These are phyloP conservation scores for Tricholoma saponaceum DNA, from an alignment of 768 basidiomycete genomes.

Conservation along the genomic window DNA sequence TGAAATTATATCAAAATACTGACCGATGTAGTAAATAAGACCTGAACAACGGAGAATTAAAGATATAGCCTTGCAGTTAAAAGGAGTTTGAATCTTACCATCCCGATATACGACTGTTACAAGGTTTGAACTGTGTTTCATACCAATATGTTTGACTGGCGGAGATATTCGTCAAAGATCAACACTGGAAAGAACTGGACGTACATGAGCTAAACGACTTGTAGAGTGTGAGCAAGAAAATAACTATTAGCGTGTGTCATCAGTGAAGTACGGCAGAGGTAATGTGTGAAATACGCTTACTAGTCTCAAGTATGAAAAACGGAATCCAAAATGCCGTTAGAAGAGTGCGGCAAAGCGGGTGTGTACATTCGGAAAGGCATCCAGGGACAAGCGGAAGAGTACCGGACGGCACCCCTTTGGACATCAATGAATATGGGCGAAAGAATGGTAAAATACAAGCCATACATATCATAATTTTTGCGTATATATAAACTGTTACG, in stretches of 20 bases:
- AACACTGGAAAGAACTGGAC: background rate
- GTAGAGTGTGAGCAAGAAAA: slow-evolving; percentile 4
- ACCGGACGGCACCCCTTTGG: slow-evolving; percentile 1
- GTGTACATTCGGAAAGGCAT: background rate
- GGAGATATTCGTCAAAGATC: background rate
- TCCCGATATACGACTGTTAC: slow-evolving; percentile 11
- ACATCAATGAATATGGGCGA: background rate
- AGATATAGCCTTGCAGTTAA: background rate
- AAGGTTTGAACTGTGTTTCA: background rate
- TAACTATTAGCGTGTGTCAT: background rate
- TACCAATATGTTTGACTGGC: slow-evolving; percentile 15
- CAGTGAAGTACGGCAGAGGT: background rate
- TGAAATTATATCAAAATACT: slow-evolving; percentile 2
- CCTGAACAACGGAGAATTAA: slow-evolving; percentile 9
- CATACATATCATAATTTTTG: background rate
- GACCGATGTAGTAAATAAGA: slow-evolving; percentile 24
- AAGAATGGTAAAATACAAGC: background rate
- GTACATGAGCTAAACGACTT: slow-evolving; percentile 1
- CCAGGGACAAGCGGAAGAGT: slow-evolving; percentile 4
- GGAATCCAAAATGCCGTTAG: slow-evolving; percentile 1
- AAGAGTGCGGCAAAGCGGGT: background rate
- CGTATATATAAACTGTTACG: background rate
- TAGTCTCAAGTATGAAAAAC: background rate
- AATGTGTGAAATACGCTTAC: background rate
- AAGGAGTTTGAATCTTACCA: slow-evolving; percentile 5